A percentile compares a stretch with the other conserved stretches of the same genome.
phyloP scores from a whole-genome alignment of 192 early-diverging fungal species.

The Coemansia sp. region DNA sequence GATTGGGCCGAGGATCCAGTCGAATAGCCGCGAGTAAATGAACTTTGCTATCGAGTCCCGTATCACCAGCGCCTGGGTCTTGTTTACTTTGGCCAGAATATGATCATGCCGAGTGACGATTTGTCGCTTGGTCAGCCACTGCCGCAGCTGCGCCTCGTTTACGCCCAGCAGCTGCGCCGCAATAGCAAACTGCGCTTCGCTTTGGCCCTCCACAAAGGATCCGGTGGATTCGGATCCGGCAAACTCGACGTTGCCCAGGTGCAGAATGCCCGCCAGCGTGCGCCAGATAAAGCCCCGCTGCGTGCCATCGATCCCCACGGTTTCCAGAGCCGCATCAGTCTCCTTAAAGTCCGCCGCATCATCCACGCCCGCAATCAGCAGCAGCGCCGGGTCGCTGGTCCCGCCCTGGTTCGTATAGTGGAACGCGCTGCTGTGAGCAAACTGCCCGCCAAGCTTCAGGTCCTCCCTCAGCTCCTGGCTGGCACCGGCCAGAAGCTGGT shows the following conservation, averaged over 20 bases:
- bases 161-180: constrained; percentile 84
- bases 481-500: constrained; percentile 86
- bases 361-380: constrained; percentile 52
- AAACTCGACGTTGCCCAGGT: constrained; percentile 84
- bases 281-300: constrained; percentile 81
- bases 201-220: constrained; percentile 67
- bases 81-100: constrained; percentile 72
- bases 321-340: constrained; percentile 77
- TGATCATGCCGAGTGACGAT: constrained; percentile 78
- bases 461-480: constrained; percentile 67
- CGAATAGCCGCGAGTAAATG: constrained; percentile 77
- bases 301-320: constrained; percentile 75
- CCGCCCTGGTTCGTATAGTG: constrained; percentile 53
- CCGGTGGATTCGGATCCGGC: constrained; percentile 52
- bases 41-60: constrained; percentile 71
- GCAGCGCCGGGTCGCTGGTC: constrained; percentile 30
- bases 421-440: constrained; percentile 60
- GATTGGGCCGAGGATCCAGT: constrained; percentile 78
- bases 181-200: constrained; percentile 64
- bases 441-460: constrained; percentile 63
- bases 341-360: constrained; percentile 63
- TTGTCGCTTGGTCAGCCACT: constrained; percentile 80
- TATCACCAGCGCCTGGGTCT: constrained; percentile 66
- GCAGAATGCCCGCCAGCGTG: constrained; percentile 82
- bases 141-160: constrained; percentile 65